phyloP scores from a whole-genome alignment of 805 yeast species.

The Myxozyma nipponensis region DNA sequence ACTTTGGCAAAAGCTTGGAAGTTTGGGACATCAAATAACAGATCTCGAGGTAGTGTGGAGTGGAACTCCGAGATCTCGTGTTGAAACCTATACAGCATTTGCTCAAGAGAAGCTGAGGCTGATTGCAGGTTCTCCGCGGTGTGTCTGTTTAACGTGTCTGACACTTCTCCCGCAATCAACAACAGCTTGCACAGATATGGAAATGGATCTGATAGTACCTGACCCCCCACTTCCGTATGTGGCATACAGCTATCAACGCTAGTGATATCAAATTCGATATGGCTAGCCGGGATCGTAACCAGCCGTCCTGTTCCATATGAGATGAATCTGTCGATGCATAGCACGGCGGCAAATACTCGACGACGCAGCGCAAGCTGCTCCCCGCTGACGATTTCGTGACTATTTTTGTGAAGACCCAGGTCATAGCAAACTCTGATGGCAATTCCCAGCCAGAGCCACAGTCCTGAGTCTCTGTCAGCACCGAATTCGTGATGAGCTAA shows the following conservation, averaged over 20 bases:
- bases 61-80: slow-evolving; percentile 31
- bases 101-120: background rate
- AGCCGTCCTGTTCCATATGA: slow-evolving; percentile 33
- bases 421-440: slow-evolving; percentile 35
- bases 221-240: slow-evolving; percentile 12
- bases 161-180: slow-evolving; percentile 30
- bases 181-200: slow-evolving; percentile 31
- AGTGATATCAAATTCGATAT: slow-evolving; percentile 28
- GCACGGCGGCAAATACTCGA: slow-evolving; percentile 32
- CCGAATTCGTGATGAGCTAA: slow-evolving; percentile 34
- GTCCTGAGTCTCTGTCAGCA: slow-evolving; percentile 33
- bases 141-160: slow-evolving; percentile 29
- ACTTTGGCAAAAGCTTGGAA: slow-evolving; percentile 31
- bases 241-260: slow-evolving; percentile 1
- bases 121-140: background rate
- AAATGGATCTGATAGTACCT: slow-evolving; percentile 29
- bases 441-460: slow-evolving; percentile 35
- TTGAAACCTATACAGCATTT: slow-evolving; percentile 15
- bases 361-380: slow-evolving; percentile 25
- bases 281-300: slow-evolving; percentile 27
- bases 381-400: background rate
- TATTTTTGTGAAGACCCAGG: slow-evolving; percentile 31
- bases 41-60: slow-evolving; percentile 29
- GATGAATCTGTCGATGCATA: slow-evolving; percentile 31
- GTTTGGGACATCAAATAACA: slow-evolving; percentile 31